phyloP scores from a whole-genome alignment of 208 protist species.

The Hexamita inflata region DNA sequence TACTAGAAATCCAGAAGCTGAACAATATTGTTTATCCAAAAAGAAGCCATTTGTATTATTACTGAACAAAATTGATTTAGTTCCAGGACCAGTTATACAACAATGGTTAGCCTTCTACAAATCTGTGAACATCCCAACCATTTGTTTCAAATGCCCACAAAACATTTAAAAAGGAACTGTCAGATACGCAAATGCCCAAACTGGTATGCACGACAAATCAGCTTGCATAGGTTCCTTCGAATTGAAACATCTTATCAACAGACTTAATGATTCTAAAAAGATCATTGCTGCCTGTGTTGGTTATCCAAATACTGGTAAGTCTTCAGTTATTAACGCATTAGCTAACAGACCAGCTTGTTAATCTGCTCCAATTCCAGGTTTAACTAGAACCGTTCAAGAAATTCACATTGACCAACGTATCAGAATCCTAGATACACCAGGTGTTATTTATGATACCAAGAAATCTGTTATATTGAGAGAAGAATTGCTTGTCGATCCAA shows the following conservation, averaged over 20 bases:
- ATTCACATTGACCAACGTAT: slow-evolving; percentile 39
- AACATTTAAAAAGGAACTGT: too few species aligned
- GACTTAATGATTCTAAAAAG: background rate
- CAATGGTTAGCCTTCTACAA: slow-evolving; percentile 39
- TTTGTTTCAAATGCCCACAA: slow-evolving; percentile 38
- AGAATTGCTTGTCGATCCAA: slow-evolving; percentile 36
- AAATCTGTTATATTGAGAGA: slow-evolving; percentile 37
- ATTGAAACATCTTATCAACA: slow-evolving; percentile 35
- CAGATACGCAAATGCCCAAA: too few species aligned
- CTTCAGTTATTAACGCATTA: slow-evolving; percentile 43
- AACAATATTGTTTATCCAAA: background rate
- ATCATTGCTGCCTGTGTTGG: slow-evolving; percentile 22
- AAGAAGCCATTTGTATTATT: slow-evolving; percentile 41
- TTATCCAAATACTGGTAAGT: slow-evolving; percentile 45
- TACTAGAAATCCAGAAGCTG: slow-evolving; percentile 2
- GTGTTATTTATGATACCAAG: slow-evolving; percentile 36
- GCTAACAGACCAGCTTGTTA: slow-evolving; percentile 13
- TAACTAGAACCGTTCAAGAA: slow-evolving; percentile 34
- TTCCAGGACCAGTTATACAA: slow-evolving; percentile 39
- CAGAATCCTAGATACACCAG: slow-evolving; percentile 40
- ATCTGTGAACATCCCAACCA: slow-evolving; percentile 31
- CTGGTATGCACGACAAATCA: background rate
- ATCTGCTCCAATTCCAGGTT: slow-evolving; percentile 35
- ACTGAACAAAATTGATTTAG: slow-evolving; percentile 46
- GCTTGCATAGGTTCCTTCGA: slow-evolving; percentile 33